These are phyloP conservation scores for Thielaviopsis populi DNA, from an alignment of 2,329 filamentous ascomycete genomes.

Conservation along the genomic window DNA sequence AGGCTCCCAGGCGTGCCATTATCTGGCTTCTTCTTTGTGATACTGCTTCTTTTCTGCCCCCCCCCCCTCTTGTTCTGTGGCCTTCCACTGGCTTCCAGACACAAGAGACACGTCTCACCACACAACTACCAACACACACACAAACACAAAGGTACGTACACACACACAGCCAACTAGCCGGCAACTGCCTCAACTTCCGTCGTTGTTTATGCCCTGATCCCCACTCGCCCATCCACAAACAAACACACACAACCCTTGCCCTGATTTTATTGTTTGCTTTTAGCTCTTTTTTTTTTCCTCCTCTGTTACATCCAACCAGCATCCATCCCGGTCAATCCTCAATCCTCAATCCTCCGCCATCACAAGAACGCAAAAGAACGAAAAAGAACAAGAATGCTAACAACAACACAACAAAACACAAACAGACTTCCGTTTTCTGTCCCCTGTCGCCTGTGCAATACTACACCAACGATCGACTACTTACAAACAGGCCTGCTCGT, in stretches of 20 bases:
- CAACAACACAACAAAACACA: constrained; percentile 4
- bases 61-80: background rate
- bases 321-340: constrained; percentile 3
- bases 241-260: background rate
- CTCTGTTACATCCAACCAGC: background rate
- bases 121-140: background rate
- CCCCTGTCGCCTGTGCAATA: background rate
- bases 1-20: too few relatives aligned
- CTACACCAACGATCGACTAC: background rate
- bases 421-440: background rate
- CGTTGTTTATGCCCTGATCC: background rate
- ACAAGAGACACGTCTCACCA: background rate
- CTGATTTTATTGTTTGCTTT: background rate
- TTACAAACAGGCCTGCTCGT: background rate
- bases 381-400: background rate
- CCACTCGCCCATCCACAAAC: too few relatives aligned
- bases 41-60: background rate
- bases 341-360: constrained; percentile 4
- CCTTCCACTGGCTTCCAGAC: too few relatives aligned
- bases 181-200: background rate
- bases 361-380: background rate
- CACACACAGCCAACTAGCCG: background rate
- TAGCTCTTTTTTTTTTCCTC: background rate
- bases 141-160: background rate
- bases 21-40: background rate